These are phyloP conservation scores for Tricholoma terreum DNA, from an alignment of 768 basidiomycete genomes.

Conservation along the genomic window DNA sequence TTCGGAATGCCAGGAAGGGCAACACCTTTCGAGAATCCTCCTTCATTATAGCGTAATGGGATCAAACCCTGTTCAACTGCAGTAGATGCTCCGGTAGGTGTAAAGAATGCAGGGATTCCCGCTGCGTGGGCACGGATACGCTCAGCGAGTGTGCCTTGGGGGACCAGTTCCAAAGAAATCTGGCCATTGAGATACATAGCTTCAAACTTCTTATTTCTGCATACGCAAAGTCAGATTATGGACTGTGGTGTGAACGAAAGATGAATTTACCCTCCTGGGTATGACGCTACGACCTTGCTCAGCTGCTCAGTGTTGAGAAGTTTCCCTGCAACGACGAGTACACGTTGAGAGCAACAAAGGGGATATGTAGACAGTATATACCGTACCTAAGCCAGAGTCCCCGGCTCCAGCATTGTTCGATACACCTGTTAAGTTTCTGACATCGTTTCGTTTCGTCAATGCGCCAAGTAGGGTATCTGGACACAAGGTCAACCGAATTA, in stretches of 20 bases:
- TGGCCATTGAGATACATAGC: conserved; percentile 74
- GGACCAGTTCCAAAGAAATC: conserved; percentile 84
- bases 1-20: conserved; percentile 72
- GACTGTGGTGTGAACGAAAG: background rate
- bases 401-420: conserved; percentile 85
- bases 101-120: conserved; percentile 92
- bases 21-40: conserved; percentile 69
- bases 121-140: conserved; percentile 86
- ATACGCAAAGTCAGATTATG: background rate
- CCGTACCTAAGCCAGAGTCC: conserved; percentile 65
- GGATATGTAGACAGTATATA: background rate
- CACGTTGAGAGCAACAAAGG: conserved; percentile 3
- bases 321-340: conserved; percentile 47
- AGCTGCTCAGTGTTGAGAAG: conserved; percentile 74
- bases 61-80: conserved; percentile 79
- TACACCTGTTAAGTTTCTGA: conserved; percentile 74
- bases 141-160: conserved; percentile 89
- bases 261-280: conserved; percentile 76
- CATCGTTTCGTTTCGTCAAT: conserved; percentile 67
- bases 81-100: conserved; percentile 85
- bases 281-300: conserved; percentile 82
- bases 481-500: background rate
- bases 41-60: conserved; percentile 74
- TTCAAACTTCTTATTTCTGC: conserved; percentile 87
- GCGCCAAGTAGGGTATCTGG: conserved; percentile 84